Percentiles rank a stretch among this genome's conserved stretches.
phyloP scores from a whole-genome alignment of 805 yeast genomes.

The Scheffersomyces ergatensis region DNA sequence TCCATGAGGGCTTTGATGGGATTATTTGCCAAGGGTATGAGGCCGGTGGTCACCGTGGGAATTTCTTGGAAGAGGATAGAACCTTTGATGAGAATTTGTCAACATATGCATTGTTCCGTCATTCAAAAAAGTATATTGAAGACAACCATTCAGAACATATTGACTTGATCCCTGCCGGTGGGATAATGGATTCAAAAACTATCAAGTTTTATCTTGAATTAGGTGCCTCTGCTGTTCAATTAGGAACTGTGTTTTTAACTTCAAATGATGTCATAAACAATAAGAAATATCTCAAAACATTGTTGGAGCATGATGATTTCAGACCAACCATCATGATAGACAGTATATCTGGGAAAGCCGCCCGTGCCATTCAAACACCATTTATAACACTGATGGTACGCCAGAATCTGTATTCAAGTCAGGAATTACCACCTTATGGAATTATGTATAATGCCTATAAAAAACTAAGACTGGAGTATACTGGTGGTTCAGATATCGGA shows the following conservation, averaged over 20 bases:
- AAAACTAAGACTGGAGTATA: constrained; percentile 10
- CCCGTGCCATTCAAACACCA: constrained; percentile 35
- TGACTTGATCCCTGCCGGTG: constrained; percentile 51
- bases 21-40: constrained; percentile 56
- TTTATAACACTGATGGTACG: constrained; percentile 24
- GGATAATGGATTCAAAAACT: constrained; percentile 36
- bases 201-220: constrained; percentile 25
- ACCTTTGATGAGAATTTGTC: constrained; percentile 30
- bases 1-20: constrained; percentile 41
- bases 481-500: constrained; percentile 14
- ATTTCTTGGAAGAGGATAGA: constrained; percentile 27
- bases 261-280: constrained; percentile 27
- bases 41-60: constrained; percentile 68
- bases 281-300: constrained; percentile 9
- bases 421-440: constrained; percentile 34
- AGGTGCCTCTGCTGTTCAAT: constrained; percentile 55
- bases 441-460: constrained; percentile 31
- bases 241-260: constrained; percentile 51
- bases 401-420: background rate
- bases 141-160: background rate
- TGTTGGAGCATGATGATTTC: constrained; percentile 5
- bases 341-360: constrained; percentile 37
- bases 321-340: constrained; percentile 27
- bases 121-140: constrained; percentile 11
- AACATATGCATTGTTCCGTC: constrained; percentile 28